Percentiles rank a stretch among this genome's conserved stretches.
These are phyloP conservation scores for Claviceps sp. DNA, from an alignment of 2,329 filamentous ascomycete species.

Conservation along the genomic window DNA sequence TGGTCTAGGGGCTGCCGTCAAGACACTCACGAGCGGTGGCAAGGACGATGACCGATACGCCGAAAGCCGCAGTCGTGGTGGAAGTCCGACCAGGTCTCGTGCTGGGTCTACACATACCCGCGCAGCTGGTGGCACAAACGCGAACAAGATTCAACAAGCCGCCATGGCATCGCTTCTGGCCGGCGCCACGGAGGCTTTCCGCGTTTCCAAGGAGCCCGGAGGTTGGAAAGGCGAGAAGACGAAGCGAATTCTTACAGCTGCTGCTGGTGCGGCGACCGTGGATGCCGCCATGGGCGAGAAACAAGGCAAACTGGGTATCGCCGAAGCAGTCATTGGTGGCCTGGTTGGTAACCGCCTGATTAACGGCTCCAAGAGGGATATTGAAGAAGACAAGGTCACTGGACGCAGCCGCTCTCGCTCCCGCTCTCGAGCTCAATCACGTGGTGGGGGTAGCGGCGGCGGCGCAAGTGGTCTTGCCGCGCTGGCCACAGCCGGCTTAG, in stretches of 20 bases:
- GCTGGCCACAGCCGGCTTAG: conserved; percentile 48
- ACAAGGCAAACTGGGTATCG: conserved; percentile 70
- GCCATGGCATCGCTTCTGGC: conserved; percentile 84
- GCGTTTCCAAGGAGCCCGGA: conserved; percentile 76
- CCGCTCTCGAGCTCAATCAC: conserved; percentile 49
- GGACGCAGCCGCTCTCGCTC: conserved; percentile 60
- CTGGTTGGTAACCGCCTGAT: conserved; percentile 74
- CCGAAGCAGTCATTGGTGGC: conserved; percentile 80
- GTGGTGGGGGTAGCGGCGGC: conserved; percentile 27
- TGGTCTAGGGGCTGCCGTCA: conserved; percentile 48
- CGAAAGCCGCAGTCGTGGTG: conserved; percentile 35
- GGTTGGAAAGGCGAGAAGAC: conserved; percentile 86
- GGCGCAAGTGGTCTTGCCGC: conserved; percentile 44
- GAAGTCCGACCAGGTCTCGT: conserved; percentile 29
- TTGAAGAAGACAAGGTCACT: conserved; percentile 44
- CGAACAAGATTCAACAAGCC: conserved; percentile 63
- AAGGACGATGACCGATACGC: conserved; percentile 24
- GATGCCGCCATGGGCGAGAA: conserved; percentile 62
- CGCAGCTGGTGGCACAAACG: conserved; percentile 19
- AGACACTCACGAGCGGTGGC: conserved; percentile 39
- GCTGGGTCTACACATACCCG: conserved; percentile 40
- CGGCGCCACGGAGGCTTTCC: conserved; percentile 84
- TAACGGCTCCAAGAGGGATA: conserved; percentile 61
- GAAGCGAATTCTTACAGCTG: conserved; percentile 80
- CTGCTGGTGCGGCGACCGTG: conserved; percentile 72